Conservation (phyloP, 345 rosid genomes). For the Camelina hispida region DNA sequence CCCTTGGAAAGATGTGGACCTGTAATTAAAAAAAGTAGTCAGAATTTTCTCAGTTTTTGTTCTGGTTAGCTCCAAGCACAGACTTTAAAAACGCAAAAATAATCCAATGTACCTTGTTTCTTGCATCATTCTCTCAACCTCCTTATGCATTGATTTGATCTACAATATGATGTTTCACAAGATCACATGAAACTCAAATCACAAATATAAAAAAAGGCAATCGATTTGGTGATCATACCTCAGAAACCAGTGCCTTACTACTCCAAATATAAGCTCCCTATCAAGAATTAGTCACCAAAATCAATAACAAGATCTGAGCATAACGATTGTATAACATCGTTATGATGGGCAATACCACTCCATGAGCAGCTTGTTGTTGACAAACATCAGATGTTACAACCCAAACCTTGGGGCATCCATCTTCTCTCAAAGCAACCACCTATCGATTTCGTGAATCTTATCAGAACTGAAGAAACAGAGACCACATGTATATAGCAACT, state of each 20-base stretch:
- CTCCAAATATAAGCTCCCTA: slow-evolving; percentile 99
- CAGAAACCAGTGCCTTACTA: slow-evolving; percentile 83
- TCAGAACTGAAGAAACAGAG: slow-evolving; percentile 14
- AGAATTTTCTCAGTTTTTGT: neutral
- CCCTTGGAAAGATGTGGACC: slow-evolving; percentile 81
- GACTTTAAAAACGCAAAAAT: neutral
- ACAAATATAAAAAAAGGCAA: neutral
- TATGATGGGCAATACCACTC: slow-evolving; percentile 62
- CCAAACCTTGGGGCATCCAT: slow-evolving; percentile 96
- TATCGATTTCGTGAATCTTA: slow-evolving; percentile 39
- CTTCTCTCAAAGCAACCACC: slow-evolving; percentile 86
- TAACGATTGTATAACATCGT: neutral
- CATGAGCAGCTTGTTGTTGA: slow-evolving; percentile 89
- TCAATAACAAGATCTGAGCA: slow-evolving; percentile 24
- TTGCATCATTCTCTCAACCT: slow-evolving; percentile 70
- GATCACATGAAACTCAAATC: neutral
- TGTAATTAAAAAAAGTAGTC: slow-evolving; percentile 8
- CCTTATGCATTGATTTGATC: slow-evolving; percentile 81
- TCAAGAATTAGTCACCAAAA: slow-evolving; percentile 32
- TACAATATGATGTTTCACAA: slow-evolving; percentile 36
- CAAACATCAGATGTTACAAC: slow-evolving; percentile 86
- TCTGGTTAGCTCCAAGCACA: neutral
- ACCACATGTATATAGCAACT: no score
- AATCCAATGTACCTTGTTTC: slow-evolving; percentile 70
- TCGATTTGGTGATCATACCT: slow-evolving; percentile 52